Conservation (phyloP, 2,329 filamentous ascomycete genomes). For the Claviceps pusilla region DNA sequence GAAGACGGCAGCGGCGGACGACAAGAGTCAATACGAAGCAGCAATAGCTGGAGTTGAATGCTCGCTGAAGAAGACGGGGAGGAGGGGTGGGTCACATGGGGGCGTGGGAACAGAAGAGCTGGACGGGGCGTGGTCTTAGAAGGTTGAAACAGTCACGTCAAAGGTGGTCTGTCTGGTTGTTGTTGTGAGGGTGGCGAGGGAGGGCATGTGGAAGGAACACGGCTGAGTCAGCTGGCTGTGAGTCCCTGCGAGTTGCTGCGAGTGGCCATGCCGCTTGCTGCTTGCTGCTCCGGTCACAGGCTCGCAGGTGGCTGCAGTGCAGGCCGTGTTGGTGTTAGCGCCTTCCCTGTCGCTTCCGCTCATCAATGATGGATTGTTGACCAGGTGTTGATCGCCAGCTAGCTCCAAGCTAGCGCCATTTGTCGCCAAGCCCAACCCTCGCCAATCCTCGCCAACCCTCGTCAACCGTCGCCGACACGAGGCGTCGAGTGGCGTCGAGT, state of each 20-base stretch:
- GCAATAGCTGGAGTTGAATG: neutral
- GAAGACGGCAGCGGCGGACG: no score
- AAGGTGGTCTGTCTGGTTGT: neutral
- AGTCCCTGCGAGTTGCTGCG: neutral
- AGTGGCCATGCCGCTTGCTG: no score
- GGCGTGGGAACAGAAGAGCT: no score
- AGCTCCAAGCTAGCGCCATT: no score
- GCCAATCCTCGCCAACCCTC: neutral
- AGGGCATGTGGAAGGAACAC: neutral
- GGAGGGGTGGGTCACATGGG: no score
- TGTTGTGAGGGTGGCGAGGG: neutral
- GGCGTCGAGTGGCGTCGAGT: neutral
- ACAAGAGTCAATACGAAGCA: neutral
- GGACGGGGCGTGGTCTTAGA: neutral
- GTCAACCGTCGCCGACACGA: neutral
- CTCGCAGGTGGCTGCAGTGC: no score
- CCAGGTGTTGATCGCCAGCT: no score
- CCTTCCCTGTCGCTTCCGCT: neutral
- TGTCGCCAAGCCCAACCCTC: no score
- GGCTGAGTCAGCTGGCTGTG: neutral
- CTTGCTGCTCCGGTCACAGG: no score
- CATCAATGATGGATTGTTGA: no score
- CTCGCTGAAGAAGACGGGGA: neutral
- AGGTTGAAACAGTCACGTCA: neutral
- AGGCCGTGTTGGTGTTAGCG: no score